Conservation (phyloP, 345 rosid genomes). For the Corymbia maculata region DNA sequence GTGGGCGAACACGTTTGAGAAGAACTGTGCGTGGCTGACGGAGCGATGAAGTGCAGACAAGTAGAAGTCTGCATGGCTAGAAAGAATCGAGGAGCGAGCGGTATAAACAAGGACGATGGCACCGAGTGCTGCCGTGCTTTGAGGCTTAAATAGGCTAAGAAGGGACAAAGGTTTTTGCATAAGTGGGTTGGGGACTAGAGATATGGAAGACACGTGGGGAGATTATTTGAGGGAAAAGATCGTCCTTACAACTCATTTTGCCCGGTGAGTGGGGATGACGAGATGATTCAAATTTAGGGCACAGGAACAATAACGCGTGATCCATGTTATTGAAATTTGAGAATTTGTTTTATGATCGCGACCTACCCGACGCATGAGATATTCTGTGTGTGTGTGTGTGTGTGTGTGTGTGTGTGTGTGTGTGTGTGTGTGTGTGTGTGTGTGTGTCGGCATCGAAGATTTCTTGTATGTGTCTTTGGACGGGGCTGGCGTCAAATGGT, state of each 20-base stretch:
- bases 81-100: neutral
- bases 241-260: neutral
- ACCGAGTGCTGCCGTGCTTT: neutral
- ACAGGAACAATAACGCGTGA: neutral
- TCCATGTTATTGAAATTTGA: neutral
- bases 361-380: neutral
- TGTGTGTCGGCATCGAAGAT: neutral
- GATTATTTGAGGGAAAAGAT: neutral
- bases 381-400: too few species aligned
- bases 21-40: neutral
- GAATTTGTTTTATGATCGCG: neutral
- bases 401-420: too few species aligned
- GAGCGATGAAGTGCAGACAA: neutral
- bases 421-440: too few species aligned
- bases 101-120: neutral
- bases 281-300: neutral
- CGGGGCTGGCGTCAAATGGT: rapidly evolving
- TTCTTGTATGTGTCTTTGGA: neutral
- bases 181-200: neutral
- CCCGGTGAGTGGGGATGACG: neutral
- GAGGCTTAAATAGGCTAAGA: neutral
- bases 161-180: neutral
- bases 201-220: neutral
- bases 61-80: neutral
- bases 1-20: neutral